phyloP scores from a whole-genome alignment of 2,329 filamentous ascomycete species.

The Aspergillus transmontanensis region DNA sequence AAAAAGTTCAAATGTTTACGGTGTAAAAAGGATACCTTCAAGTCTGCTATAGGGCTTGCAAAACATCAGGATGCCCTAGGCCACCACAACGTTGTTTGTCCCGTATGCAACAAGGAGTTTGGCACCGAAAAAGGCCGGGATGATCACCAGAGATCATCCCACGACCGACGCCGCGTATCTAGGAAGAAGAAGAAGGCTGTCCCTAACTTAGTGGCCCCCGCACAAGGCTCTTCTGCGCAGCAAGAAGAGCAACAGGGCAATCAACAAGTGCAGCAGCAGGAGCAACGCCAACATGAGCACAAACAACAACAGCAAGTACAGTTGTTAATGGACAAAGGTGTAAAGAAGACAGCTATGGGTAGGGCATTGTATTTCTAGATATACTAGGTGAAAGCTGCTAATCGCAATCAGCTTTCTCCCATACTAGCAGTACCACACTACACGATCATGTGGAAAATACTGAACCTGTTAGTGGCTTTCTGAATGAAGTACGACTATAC shows the following conservation, averaged over 20 bases:
- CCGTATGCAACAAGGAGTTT: not conserved
- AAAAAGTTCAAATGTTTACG: conserved; percentile 2
- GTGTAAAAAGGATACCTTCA: conserved; percentile 9
- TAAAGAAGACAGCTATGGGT: not conserved
- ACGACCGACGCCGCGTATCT: not conserved
- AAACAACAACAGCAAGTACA: not conserved
- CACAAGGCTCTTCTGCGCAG: not conserved
- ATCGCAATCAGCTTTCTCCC: not conserved
- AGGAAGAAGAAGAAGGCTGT: not conserved
- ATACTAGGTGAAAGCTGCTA: not conserved
- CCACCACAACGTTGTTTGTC: not conserved
- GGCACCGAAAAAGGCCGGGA: not conserved
- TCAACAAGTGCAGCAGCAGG: not conserved
- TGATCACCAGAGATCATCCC: not conserved
- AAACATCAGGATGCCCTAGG: conserved; percentile 8
- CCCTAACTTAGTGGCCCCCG: not conserved
- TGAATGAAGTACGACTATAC: not conserved
- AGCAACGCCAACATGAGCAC: not conserved
- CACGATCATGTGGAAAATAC: not conserved
- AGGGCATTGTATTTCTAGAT: not conserved
- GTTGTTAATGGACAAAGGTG: not conserved
- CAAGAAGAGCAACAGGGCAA: not conserved
- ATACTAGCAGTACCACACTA: not conserved
- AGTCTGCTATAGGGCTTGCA: conserved; percentile 1
- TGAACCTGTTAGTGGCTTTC: not conserved